A percentile compares a stretch with the other conserved stretches of the same genome.
These are phyloP conservation scores for Suhomyces terraborum DNA, from an alignment of 1,139 yeast genomes.

Conservation along the genomic window DNA sequence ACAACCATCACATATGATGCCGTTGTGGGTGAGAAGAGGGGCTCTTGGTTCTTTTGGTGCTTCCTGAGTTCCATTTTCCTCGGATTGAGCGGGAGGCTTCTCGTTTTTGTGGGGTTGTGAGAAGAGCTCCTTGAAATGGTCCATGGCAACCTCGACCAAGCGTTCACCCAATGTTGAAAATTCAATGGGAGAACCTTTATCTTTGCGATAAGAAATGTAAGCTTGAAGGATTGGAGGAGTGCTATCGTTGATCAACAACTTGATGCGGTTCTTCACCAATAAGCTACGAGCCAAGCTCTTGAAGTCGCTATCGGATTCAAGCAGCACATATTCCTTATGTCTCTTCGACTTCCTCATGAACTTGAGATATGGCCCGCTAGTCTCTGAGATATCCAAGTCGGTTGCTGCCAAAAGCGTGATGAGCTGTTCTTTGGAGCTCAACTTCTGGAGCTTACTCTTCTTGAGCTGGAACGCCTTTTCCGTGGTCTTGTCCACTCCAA, in stretches of 20 bases:
- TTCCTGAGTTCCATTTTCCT: not conserved
- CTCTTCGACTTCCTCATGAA: constrained; percentile 45
- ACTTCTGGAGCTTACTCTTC: constrained; percentile 9
- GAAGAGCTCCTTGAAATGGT: constrained; percentile 26
- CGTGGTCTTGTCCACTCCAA: constrained; percentile 4
- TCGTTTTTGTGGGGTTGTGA: constrained; percentile 3
- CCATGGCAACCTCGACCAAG: constrained; percentile 28
- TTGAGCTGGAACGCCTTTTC: constrained; percentile 7
- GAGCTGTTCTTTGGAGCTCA: constrained; percentile 18
- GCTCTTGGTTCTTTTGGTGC: not conserved
- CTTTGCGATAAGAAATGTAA: constrained; percentile 12
- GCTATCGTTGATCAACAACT: constrained; percentile 30
- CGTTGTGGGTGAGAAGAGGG: constrained; percentile 37
- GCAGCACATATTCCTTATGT: constrained; percentile 40
- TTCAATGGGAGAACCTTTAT: constrained; percentile 20
- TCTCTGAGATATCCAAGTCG: constrained; percentile 11
- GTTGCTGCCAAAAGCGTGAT: constrained; percentile 15
- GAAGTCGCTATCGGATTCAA: constrained; percentile 46
- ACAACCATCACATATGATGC: constrained; percentile 47
- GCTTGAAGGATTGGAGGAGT: constrained; percentile 4
- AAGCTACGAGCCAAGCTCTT: constrained; percentile 48
- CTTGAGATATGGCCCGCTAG: constrained; percentile 13
- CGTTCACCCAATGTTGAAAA: constrained; percentile 28
- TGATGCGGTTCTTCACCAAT: constrained; percentile 44
- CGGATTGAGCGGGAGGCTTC: not conserved